phyloP scores from a whole-genome alignment of 495 filamentous ascomycete species.

The Neurospora sp. region DNA sequence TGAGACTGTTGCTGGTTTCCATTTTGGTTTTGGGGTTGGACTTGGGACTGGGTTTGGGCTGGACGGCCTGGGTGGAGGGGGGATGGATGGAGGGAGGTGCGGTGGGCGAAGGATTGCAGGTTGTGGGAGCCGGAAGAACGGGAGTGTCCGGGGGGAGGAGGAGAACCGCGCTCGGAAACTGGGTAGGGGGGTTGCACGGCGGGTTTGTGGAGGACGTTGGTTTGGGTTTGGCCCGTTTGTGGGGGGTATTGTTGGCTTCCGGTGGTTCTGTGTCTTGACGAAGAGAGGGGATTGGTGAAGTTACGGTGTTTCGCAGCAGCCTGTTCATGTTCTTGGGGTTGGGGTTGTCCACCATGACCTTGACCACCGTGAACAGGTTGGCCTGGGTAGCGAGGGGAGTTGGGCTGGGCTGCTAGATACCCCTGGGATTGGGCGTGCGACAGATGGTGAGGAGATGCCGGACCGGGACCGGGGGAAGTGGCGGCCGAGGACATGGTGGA shows the following conservation, averaged over 20 bases:
- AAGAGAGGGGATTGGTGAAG: not conserved
- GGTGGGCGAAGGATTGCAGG: not conserved
- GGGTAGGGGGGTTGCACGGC: not conserved
- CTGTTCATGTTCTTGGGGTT: too few relatives aligned
- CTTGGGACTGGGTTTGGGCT: not conserved
- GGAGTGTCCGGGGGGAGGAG: not conserved
- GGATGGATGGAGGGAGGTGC: not conserved
- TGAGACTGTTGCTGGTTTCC: too few relatives aligned
- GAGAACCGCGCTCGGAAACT: not conserved
- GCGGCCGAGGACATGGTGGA: not conserved
- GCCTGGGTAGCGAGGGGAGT: not conserved
- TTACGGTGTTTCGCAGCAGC: not conserved
- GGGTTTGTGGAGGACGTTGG: not conserved
- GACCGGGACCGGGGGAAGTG: not conserved
- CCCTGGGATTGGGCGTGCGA: not conserved
- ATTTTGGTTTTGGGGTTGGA: not conserved
- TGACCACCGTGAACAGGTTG: not conserved
- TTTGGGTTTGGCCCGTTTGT: not conserved
- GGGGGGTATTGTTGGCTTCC: not conserved
- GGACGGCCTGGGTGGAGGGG: not conserved
- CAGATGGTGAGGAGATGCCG: not conserved
- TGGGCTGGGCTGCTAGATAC: not conserved
- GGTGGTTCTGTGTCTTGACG: not conserved
- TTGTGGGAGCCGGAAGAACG: not conserved
- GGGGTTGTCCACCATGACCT: too few relatives aligned